Evolutionary conservation across 1,284 basidiomycete genomes (phyloP), one percentile per base, ranked within the genome.

Genomic region (Leccinum fuscescens): DNA sequence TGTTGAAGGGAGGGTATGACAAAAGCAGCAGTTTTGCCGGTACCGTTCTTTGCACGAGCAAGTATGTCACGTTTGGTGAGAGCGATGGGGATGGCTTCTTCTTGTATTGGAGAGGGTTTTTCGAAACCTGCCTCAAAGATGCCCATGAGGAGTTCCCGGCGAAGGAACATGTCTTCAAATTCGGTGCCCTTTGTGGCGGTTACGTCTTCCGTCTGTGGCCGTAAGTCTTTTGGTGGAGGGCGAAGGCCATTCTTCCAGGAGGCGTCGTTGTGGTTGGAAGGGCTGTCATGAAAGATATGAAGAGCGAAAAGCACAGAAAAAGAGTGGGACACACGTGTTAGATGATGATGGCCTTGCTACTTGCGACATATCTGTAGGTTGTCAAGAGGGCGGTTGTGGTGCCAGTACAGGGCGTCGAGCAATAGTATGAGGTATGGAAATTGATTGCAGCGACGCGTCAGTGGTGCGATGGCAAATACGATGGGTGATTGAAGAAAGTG

Each of bases 121-220:
- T 99, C 97, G 75, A 98, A 99, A 59, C 95, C 95, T 65, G 94
- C 95, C 80, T 96, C 94, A 71, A 95, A 97, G 72, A 97, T 96
- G 66, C 92, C 92, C 92, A 94, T 93, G 68, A 94, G 82, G 62
- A 93, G 83, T 75, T 92, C 90, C 64, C 90, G 85, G 60, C 87
- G 85, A 67, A 92, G 80, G 67, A 79, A 84, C 82, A 92, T 90
- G 70, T 93, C 90, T 77, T 98, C 95, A 70, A 96, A 98, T 73
- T 96, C 93, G 68, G 88, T 82, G 62, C 94, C 95, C 76, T 94
- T 92, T 22, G 93, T 96, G 6, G 88, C 88, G 35, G 89, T 92
- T 58, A 98, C 95, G 80, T 98, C 95, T 78, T 95, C 93, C 29
- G 95, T 98, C 75, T 96, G 94, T 15, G 94, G 94, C 59, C 95